Conservation (phyloP, 2,329 filamentous ascomycete species). For the Stachybotrys echinatus region DNA sequence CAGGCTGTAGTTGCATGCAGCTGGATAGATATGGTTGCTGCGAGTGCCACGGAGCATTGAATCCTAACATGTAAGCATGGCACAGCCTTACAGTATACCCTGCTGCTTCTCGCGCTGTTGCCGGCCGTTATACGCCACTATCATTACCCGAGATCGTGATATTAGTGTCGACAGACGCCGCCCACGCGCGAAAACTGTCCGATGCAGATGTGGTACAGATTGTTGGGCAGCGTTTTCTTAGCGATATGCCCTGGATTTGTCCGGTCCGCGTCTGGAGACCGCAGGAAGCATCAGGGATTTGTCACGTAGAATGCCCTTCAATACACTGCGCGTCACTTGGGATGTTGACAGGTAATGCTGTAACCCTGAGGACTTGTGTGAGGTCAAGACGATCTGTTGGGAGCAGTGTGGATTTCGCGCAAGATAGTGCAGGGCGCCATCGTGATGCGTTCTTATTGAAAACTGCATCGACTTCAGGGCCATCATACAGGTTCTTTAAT, state of each 20-base stretch:
- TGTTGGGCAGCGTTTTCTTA: background rate
- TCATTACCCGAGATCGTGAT: background rate
- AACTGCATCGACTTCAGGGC: background rate
- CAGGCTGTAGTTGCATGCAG: slow-evolving; percentile 1
- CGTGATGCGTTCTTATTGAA: background rate
- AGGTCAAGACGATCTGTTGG: background rate
- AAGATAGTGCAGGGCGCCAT: background rate
- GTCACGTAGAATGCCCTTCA: background rate
- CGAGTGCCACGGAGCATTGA: slow-evolving; percentile 4
- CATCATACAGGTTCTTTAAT: background rate
- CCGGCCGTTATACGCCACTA: background rate
- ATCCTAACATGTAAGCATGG: slow-evolving; percentile 4
- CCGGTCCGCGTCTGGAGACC: background rate
- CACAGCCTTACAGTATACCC: slow-evolving; percentile 5
- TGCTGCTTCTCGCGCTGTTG: background rate
- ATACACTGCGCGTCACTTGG: background rate
- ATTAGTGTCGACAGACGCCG: background rate
- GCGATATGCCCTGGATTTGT: background rate
- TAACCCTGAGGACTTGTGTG: background rate
- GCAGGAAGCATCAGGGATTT: background rate
- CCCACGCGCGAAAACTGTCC: background rate
- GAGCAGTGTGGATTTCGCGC: background rate
- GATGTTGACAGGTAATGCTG: background rate
- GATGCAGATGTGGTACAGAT: background rate
- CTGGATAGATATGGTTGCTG: slow-evolving; percentile 5